These are phyloP conservation scores for Colletotrichum magnum DNA, from an alignment of 2,329 filamentous ascomycete genomes.

Conservation along the genomic window DNA sequence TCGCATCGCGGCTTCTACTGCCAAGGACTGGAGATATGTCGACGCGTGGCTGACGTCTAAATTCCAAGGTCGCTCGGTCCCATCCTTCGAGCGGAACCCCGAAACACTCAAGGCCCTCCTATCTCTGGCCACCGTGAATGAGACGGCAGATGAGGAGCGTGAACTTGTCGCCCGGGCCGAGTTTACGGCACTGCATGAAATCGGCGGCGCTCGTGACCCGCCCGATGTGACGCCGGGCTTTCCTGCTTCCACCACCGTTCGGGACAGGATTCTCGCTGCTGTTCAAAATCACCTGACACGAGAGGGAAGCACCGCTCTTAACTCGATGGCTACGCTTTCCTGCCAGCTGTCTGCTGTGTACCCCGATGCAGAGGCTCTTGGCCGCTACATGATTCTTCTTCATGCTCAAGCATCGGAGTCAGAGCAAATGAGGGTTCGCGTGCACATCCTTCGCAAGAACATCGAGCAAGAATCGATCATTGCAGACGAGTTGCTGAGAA, in stretches of 20 bases:
- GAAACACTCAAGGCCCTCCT: conserved; percentile 85
- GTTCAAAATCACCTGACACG: conserved; percentile 68
- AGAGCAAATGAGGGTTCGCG: conserved; percentile 68
- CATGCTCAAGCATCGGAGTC: conserved; percentile 67
- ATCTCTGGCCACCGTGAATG: conserved; percentile 81
- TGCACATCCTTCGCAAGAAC: conserved; percentile 69
- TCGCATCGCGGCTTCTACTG: conserved; percentile 83
- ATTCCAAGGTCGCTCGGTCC: conserved; percentile 74
- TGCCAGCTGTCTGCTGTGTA: conserved; percentile 64
- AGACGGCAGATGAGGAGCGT: conserved; percentile 81
- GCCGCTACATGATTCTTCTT: conserved; percentile 67
- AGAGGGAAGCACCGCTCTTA: conserved; percentile 69
- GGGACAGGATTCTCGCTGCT: conserved; percentile 63
- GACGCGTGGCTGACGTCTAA: conserved; percentile 85
- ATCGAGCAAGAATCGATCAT: conserved; percentile 65
- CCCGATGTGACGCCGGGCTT: conserved; percentile 11
- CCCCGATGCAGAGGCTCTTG: conserved; percentile 65
- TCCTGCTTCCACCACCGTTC: conserved; percentile 45
- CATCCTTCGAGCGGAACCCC: conserved; percentile 87
- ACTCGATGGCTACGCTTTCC: conserved; percentile 69
- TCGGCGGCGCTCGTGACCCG: not conserved
- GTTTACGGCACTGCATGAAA: conserved; percentile 63
- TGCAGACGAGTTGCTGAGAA: conserved; percentile 55
- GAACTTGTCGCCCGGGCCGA: conserved; percentile 71
- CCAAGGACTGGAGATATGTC: conserved; percentile 92